Conservation (phyloP, 768 basidiomycete species). For the Omphalotus guepiniiformis region DNA sequence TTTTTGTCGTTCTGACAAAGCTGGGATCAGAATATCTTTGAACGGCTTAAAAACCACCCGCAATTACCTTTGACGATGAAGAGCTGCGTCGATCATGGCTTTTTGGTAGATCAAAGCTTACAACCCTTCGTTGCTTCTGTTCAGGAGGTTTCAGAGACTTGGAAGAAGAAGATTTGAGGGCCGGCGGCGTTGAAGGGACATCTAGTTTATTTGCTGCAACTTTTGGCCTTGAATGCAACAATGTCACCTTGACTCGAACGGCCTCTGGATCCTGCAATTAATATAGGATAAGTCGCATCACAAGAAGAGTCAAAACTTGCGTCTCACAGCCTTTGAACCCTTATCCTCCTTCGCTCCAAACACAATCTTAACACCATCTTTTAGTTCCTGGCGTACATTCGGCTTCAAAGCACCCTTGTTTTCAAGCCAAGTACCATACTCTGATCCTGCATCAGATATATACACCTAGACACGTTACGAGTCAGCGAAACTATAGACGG, state of each 20-base stretch:
- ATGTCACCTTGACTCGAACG: constrained; percentile 10
- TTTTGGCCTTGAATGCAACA: neutral
- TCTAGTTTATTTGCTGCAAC: neutral
- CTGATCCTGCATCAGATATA: constrained; percentile 13
- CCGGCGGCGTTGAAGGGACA: neutral
- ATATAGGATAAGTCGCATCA: neutral
- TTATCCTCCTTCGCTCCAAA: constrained; percentile 12
- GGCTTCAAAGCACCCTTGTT: constrained; percentile 11
- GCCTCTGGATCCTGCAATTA: constrained; percentile 9
- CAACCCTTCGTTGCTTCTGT: constrained; percentile 2
- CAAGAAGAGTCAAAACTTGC: neutral
- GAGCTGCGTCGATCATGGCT: too few species aligned
- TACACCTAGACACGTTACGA: constrained; percentile 5
- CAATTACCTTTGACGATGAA: too few species aligned
- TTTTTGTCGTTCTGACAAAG: neutral
- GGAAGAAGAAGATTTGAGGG: neutral
- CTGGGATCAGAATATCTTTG: neutral
- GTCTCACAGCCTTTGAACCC: constrained; percentile 1
- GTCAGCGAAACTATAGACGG: neutral
- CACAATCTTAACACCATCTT: constrained; percentile 13
- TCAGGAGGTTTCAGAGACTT: constrained; percentile 3
- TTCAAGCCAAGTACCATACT: constrained; percentile 11
- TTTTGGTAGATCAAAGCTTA: constrained; percentile 1
- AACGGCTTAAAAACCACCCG: too few species aligned
- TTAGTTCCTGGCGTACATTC: constrained; percentile 7